phyloP scores from a whole-genome alignment of 148 eudicot species.

The Amaranthus palmeri region DNA sequence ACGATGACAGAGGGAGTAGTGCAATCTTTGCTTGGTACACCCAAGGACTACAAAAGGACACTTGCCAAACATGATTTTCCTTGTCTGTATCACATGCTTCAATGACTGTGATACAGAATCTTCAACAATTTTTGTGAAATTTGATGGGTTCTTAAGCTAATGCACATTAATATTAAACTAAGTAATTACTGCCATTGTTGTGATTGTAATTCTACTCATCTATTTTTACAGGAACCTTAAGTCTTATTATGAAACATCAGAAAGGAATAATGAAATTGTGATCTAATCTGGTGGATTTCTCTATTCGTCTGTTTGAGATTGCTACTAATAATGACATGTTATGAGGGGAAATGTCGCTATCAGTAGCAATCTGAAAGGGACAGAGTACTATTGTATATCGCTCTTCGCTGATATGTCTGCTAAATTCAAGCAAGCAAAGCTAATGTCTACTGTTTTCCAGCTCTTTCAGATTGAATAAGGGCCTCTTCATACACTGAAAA shows the following conservation, averaged over 20 bases:
- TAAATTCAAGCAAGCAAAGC: not conserved
- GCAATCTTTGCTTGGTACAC: conserved; percentile 11
- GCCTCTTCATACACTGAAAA: conserved; percentile 13
- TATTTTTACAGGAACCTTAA: not conserved
- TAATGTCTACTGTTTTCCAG: not conserved
- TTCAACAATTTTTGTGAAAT: too few relatives aligned
- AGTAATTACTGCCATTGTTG: too few relatives aligned
- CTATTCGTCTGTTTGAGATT: too few relatives aligned
- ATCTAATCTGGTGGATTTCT: too few relatives aligned
- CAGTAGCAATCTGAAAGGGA: too few relatives aligned
- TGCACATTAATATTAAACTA: conserved; percentile 5
- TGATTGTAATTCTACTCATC: not conserved
- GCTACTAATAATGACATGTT: too few relatives aligned
- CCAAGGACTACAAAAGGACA: conserved; percentile 11
- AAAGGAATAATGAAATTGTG: not conserved
- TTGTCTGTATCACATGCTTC: conserved; percentile 19
- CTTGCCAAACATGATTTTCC: conserved; percentile 11
- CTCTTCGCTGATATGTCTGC: not conserved
- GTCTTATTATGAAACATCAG: not conserved
- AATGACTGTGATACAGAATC: too few relatives aligned
- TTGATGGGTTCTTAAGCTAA: conserved; percentile 10
- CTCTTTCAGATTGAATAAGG: conserved; percentile 6
- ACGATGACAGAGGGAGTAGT: too few relatives aligned
- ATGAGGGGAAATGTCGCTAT: too few relatives aligned
- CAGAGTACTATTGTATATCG: too few relatives aligned